Evolutionary conservation across 176 grass and related monocot genomes (phyloP).

Genomic region (Luzula sylvatica): DNA sequence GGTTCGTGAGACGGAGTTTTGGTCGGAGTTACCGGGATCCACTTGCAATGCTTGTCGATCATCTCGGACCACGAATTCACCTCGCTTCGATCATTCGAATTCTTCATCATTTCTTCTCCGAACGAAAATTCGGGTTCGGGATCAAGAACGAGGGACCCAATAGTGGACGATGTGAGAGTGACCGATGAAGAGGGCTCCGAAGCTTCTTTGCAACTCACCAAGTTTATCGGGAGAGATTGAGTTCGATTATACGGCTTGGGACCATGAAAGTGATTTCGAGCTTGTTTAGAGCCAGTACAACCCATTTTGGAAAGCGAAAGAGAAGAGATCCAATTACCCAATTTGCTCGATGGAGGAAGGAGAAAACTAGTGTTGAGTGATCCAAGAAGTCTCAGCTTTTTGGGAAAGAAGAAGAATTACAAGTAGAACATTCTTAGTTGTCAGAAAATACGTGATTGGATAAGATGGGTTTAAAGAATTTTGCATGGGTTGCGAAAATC

Average conservation of each 20-base stretch:
- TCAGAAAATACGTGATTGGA: constrained; percentile 8
- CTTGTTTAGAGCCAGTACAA: constrained; percentile 75
- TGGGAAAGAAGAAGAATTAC: constrained; percentile 27
- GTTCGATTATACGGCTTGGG: constrained; percentile 32
- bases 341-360: background rate
- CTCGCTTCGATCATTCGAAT: constrained; percentile 20
- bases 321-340: constrained; percentile 17
- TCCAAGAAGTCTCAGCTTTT: background rate
- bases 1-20: constrained; percentile 48
- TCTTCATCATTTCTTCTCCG: constrained; percentile 54
- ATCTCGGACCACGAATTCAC: constrained; percentile 20
- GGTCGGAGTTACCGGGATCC: constrained; percentile 34
- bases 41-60: constrained; percentile 28
- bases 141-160: constrained; percentile 63
- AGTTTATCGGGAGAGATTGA: constrained; percentile 25
- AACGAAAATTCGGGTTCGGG: constrained; percentile 9
- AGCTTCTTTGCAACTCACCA: background rate
- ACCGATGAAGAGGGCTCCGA: constrained; percentile 6
- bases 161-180: constrained; percentile 67
- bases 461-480: constrained; percentile 9
- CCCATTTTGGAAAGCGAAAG: constrained; percentile 40
- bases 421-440: constrained; percentile 3
- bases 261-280: constrained; percentile 28
- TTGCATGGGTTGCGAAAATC: background rate
- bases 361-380: background rate